Percentiles rank a stretch among this genome's conserved stretches.
phyloP scores from a whole-genome alignment of 441 rosid genomes.

The Sinapis alba region DNA sequence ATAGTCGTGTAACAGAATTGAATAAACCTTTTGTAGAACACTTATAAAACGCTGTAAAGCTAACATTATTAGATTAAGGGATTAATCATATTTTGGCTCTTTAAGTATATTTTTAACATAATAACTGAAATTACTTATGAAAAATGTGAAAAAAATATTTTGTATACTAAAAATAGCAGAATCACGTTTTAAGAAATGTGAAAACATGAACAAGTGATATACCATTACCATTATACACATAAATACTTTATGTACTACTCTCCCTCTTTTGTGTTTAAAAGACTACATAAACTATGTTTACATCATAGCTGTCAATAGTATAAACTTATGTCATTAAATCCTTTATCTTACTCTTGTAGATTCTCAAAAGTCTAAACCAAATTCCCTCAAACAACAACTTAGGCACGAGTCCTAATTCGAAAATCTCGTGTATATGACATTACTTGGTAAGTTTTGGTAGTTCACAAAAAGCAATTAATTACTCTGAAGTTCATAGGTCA shows the following conservation, averaged over 20 bases:
- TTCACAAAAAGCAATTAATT: not conserved
- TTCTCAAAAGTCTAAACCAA: not conserved
- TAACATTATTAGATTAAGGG: too few species aligned
- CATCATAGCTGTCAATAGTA: not conserved
- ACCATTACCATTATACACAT: too few species aligned
- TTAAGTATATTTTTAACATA: too few species aligned
- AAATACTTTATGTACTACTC: not conserved
- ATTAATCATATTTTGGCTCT: too few species aligned
- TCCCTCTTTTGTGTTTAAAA: not conserved
- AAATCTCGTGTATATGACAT: not conserved
- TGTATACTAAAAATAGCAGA: too few species aligned
- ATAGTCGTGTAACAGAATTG: too few species aligned
- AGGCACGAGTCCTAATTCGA: not conserved
- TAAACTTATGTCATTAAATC: not conserved
- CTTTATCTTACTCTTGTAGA: not conserved
- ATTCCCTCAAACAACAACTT: not conserved
- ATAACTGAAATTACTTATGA: too few species aligned
- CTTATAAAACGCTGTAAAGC: too few species aligned
- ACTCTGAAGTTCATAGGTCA: not conserved
- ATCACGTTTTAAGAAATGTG: too few species aligned
- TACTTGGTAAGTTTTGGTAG: not conserved
- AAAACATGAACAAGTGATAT: too few species aligned
- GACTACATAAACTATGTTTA: not conserved
- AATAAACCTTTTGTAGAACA: too few species aligned
- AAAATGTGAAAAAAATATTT: too few species aligned